phyloP scores from a whole-genome alignment of 2,329 filamentous ascomycete species.

The Coniochaeta prunicola region DNA sequence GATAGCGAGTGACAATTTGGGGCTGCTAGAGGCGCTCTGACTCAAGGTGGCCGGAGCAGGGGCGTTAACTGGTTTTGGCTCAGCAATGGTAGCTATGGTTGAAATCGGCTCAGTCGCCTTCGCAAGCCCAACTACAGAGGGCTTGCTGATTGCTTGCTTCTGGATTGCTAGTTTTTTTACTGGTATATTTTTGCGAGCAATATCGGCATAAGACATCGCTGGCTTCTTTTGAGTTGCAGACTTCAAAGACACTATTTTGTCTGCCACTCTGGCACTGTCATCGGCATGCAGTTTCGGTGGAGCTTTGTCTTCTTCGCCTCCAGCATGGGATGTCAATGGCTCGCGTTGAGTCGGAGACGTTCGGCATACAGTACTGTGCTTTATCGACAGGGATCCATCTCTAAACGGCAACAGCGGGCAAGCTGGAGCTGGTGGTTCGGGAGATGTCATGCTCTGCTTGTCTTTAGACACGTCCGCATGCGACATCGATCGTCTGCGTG shows the following conservation, averaged over 20 bases:
- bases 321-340: not conserved
- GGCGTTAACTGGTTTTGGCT: not conserved
- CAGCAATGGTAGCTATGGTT: too few relatives aligned
- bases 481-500: not conserved
- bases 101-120: too few relatives aligned
- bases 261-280: not conserved
- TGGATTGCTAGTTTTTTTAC: not conserved
- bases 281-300: not conserved
- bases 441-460: not conserved
- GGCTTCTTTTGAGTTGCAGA: not conserved
- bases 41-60: not conserved
- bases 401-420: not conserved
- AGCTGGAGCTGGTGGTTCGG: not conserved
- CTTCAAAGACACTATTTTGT: not conserved
- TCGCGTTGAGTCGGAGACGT: not conserved
- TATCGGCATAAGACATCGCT: not conserved
- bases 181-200: not conserved
- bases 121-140: not conserved
- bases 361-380: not conserved
- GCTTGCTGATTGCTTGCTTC: not conserved
- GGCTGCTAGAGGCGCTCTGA: not conserved
- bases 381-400: not conserved
- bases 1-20: not conserved
- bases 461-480: slow-evolving; percentile 4
- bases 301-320: not conserved